Conservation (phyloP, 176 grass and related monocot species). For the Dactylis glomerata region DNA sequence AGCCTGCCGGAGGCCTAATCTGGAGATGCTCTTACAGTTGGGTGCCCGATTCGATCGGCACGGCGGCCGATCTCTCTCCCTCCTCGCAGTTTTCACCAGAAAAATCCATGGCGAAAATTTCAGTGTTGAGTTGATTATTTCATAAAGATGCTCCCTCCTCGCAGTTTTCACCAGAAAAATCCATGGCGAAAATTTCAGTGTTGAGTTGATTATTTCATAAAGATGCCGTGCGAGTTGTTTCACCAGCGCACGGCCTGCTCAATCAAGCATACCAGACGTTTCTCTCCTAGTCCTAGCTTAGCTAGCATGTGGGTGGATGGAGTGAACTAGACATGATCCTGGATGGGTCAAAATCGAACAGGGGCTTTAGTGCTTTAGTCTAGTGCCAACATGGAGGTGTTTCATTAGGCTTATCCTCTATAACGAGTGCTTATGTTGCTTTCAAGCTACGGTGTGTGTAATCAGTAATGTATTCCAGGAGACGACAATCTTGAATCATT, state of each 20-base stretch:
- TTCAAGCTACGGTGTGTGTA: not conserved
- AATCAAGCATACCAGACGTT: not conserved
- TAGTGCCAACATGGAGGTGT: not conserved
- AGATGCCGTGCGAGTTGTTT: not conserved
- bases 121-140: not conserved
- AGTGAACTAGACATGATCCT: conserved; percentile 2
- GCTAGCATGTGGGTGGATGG: not conserved
- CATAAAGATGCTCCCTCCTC: not conserved
- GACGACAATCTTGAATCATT: conserved; percentile 1
- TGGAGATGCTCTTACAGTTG: too few relatives aligned
- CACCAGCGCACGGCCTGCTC: not conserved
- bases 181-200: not conserved
- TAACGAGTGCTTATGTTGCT: conserved; percentile 7
- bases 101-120: not conserved
- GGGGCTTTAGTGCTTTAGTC: not conserved
- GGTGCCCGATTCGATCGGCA: too few relatives aligned
- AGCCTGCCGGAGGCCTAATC: too few relatives aligned
- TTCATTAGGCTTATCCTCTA: conserved; percentile 9
- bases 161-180: not conserved
- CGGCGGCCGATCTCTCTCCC: not conserved
- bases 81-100: not conserved
- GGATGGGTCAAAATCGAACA: conserved; percentile 25
- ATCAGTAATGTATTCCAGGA: not conserved
- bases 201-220: not conserved
- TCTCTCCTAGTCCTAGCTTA: not conserved